Evolutionary conservation across 192 early-diverging fungal species (phyloP).

Genomic region (Diversispora epigaea): DNA sequence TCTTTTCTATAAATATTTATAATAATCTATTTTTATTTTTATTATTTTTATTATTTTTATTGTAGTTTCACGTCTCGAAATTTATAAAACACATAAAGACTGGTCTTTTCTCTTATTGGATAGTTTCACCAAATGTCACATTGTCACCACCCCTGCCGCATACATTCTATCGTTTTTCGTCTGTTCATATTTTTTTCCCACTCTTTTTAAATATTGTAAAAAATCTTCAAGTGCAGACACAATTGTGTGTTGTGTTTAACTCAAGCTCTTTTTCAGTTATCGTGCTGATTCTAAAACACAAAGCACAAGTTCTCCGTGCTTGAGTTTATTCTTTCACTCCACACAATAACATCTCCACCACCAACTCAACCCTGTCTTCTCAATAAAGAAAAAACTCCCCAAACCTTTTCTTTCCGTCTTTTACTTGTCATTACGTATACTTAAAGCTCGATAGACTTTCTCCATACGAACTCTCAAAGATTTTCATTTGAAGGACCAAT

Average conservation of each 20-base stretch:
- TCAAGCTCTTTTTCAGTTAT: not conserved
- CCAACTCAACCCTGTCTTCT: not conserved
- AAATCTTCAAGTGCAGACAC: not conserved
- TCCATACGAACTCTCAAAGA: slow-evolving; percentile 23
- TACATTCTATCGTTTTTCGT: not conserved
- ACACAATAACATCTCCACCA: not conserved
- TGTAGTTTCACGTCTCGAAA: no score
- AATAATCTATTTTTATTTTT: no score
- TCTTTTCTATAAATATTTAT: no score
- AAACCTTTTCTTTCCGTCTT: slow-evolving; percentile 18
- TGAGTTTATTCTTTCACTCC: slow-evolving; percentile 14
- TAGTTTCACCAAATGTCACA: not conserved
- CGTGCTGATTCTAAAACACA: slow-evolving; percentile 7
- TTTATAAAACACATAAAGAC: no score
- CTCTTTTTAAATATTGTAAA: not conserved
- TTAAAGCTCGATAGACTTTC: slow-evolving; percentile 24
- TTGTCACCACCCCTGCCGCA: not conserved
- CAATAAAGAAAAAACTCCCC: slow-evolving; percentile 5
- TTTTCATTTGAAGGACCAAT: slow-evolving; percentile 30
- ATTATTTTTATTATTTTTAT: no score
- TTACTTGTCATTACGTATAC: not conserved
- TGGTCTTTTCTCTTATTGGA: not conserved
- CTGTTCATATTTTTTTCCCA: not conserved
- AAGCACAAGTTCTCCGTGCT: slow-evolving; percentile 23
- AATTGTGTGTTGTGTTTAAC: slow-evolving; percentile 17